A percentile compares a stretch with the other conserved stretches of the same genome.
These are phyloP conservation scores for Monosporascus sp. DNA, from an alignment of 2,329 filamentous ascomycete genomes.

Conservation along the genomic window DNA sequence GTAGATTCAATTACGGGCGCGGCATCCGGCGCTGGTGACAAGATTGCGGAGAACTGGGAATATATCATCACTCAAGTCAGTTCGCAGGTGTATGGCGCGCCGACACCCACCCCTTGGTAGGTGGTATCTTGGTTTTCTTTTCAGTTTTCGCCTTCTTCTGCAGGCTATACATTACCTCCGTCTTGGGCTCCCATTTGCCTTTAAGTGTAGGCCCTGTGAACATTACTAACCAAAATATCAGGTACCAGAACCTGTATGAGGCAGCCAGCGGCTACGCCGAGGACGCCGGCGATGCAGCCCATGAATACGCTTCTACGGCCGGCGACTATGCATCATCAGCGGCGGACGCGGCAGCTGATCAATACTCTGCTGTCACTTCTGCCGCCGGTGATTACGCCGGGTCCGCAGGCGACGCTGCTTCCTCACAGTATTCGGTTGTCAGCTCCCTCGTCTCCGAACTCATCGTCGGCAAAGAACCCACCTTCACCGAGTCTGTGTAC, in stretches of 20 bases:
- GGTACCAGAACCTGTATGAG: conserved; percentile 39
- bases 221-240: neutral
- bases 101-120: conserved; percentile 50
- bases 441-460: conserved; percentile 72
- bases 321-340: conserved; percentile 30
- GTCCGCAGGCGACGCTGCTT: conserved; percentile 56
- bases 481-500: conserved; percentile 77
- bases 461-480: conserved; percentile 69
- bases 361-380: conserved; percentile 16
- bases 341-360: conserved; percentile 25
- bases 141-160: neutral
- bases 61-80: conserved; percentile 59
- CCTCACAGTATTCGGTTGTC: conserved; percentile 63
- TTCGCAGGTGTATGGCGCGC: conserved; percentile 64
- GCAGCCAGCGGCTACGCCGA: conserved; percentile 36
- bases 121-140: neutral
- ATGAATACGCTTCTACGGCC: conserved; percentile 22
- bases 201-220: too few species aligned
- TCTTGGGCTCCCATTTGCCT: too few species aligned
- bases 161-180: neutral
- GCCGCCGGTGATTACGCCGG: conserved; percentile 52
- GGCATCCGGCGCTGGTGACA: conserved; percentile 32
- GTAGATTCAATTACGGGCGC: conserved; percentile 43
- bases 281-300: conserved; percentile 19
- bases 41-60: conserved; percentile 53